Base-by-base conservation (phyloP, 164 flowering plant genomes). In the Tetrastigma voinierianum region DNA sequence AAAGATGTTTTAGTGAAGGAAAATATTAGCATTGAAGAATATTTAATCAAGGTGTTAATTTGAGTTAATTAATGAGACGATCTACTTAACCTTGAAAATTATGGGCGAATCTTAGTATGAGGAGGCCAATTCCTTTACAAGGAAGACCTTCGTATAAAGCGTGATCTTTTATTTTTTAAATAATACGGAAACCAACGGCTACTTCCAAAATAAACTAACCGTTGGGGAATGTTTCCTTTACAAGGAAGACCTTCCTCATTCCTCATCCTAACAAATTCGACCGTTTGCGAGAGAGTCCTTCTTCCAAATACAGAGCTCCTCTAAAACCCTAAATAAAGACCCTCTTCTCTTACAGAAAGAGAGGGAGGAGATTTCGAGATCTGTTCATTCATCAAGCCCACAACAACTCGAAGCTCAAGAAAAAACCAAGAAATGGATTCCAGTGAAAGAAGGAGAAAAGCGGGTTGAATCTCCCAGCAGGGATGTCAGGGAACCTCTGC, bases 381-480 rank as follows among this genome's bases (percentile, higher is more conserved):
- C 7, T 32, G 40, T 32, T 32, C 40, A 32, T 32, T 7, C 40
- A 32, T 32, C 7, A 32, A 4, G 40, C 40, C 40, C n/a, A n/a
- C 40, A 7, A 32, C 52, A 6, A 49, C 32, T 53, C 46, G 16
- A n/a, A 13, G 43, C 48, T 25, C 55, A 16, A 6, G 25, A 10
- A 51, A 61, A n/a, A n/a, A n/a, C n/a, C 54, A 61, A 69, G 64
- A 62, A 72, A 83, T 89, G 97, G 92, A 86, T 46, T 72, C n/a
- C 12, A 59, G 71, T n/a, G 82, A 84, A 59, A 70, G 74, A 45
- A 80, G 86, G n/a, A n/a, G 70, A 87, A 83, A 78, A 62, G 83
- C 15, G 89, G 93, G 64, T 65, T 95, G 44, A 95, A 95, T 67
- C 97, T 89, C 77, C 99, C 99, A 12, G 55, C 87, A 24, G 86